phyloP scores from a whole-genome alignment of 2,329 filamentous ascomycete genomes.

The Botrytis fabae region DNA sequence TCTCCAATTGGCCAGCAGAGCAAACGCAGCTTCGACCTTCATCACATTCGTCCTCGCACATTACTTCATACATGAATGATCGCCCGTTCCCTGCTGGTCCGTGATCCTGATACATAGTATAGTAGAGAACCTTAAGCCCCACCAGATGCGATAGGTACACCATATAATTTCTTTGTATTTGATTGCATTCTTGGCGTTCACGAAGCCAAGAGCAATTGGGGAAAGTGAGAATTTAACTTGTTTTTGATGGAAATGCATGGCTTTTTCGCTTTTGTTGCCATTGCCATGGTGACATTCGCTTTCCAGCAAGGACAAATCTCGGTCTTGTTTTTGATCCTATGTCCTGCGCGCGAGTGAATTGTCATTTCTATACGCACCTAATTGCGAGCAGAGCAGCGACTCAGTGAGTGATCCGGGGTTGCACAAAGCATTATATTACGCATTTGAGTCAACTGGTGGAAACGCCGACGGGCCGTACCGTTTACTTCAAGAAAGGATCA shows the following conservation, averaged over 20 bases:
- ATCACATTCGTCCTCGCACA: neutral
- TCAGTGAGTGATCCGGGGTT: neutral
- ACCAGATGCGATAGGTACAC: neutral
- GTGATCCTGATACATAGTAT: neutral
- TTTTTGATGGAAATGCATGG: neutral
- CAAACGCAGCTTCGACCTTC: neutral
- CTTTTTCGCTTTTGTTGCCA: neutral
- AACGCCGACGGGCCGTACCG: neutral
- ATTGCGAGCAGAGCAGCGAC: neutral
- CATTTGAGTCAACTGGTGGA: neutral
- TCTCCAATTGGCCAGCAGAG: neutral
- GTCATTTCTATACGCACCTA: neutral
- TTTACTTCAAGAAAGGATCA: neutral
- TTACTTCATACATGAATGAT: neutral
- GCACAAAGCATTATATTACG: neutral
- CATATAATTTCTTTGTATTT: slow-evolving; percentile 4
- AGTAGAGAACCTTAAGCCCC: neutral
- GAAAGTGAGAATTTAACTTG: neutral
- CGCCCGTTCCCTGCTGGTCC: slow-evolving; percentile 1
- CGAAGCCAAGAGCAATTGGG: slow-evolving; percentile 1
- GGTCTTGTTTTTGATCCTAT: neutral
- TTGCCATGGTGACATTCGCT: neutral
- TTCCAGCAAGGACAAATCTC: neutral
- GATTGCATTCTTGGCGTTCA: neutral
- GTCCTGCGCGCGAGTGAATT: neutral